Evolutionary conservation across 805 yeast species (phyloP), one percentile per base, ranked within the genome.

Genomic region (Kazachstania kunashirensis): DNA sequence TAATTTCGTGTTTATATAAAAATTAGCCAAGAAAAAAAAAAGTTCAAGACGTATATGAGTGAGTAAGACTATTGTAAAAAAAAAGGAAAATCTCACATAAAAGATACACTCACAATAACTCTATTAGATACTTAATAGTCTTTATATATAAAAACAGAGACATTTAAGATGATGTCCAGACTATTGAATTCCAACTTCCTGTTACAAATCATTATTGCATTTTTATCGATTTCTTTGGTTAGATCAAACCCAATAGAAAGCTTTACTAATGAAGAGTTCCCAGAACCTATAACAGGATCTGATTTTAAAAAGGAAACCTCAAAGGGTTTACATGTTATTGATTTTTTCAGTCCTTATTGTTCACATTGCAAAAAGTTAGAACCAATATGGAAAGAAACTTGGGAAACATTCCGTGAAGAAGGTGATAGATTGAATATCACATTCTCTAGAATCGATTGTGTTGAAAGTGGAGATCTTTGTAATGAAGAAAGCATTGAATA

Each of bases 291-390:
- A 31, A 73, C 68, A 0, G 45, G 54, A 3, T 67, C 60, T 1
- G 67, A 63, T 15, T 84, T 82, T 50, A 76, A 73, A 36, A 41
- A 55, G 10, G 61, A 63, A 25, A 52, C 75, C n/a, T 52, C 64
- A 14, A 59, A 66, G 8, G 80, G 80, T 3, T 61, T 77, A 15
- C 79, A 86, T 50, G 68, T 89, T 51, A 78, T 89, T 24, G 96
- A 89, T 61, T 88, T 85, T 60, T 92, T 62, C 55, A 84, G 95
- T 23, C 98, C 98, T 0, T 79, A 79, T 50, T 92, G 98, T 56
- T 56, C 64, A 6, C 97, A 89, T 59, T 92, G 98, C 62, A 70
- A 64, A 43, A 66, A 62, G 6, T 62, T 92, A 36, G 92, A 84
- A 2, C 97, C 98, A 1, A 68, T 63, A 6, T 92, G 97, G 96